Percentiles rank a stretch among this genome's conserved stretches.
phyloP scores from a whole-genome alignment of 768 basidiomycete species.

The Grammothele lineata region DNA sequence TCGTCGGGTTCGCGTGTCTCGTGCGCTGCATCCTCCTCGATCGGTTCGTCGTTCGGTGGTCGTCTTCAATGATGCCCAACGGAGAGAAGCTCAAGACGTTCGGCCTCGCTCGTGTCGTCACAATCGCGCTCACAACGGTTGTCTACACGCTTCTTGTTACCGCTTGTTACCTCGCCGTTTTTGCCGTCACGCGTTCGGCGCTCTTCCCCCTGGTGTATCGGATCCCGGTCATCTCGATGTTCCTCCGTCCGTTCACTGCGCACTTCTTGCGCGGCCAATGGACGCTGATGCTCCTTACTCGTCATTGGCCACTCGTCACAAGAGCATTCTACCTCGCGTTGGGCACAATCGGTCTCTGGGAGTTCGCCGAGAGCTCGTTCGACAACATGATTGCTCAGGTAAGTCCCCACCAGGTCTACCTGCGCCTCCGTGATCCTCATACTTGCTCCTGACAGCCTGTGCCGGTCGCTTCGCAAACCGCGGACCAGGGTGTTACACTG shows the following conservation, averaged over 20 bases:
- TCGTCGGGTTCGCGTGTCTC: constrained; percentile 42
- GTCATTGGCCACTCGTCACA: constrained; percentile 40
- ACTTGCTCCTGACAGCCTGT: constrained; percentile 40
- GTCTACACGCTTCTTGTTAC: constrained; percentile 29
- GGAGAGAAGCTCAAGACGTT: constrained; percentile 7
- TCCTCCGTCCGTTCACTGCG: constrained; percentile 57
- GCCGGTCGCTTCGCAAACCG: constrained; percentile 37
- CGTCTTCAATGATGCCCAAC: constrained; percentile 1
- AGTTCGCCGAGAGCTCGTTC: constrained; percentile 56
- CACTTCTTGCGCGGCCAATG: constrained; percentile 60
- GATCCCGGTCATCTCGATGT: constrained; percentile 45
- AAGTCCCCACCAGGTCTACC: too few relatives aligned
- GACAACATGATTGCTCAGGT: constrained; percentile 58
- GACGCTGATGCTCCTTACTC: constrained; percentile 47
- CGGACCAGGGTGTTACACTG: constrained; percentile 52
- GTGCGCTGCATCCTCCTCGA: constrained; percentile 62
- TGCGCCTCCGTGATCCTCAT: too few relatives aligned
- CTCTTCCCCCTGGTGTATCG: constrained; percentile 50
- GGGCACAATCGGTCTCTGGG: constrained; percentile 57
- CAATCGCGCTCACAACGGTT: constrained; percentile 7
- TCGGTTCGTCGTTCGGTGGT: constrained; percentile 41
- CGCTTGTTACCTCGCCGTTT: constrained; percentile 40
- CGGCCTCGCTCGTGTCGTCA: constrained; percentile 18
- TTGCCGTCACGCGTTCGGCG: constrained; percentile 42
- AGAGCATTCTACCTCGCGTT: constrained; percentile 49